Conservation (phyloP, 768 basidiomycete genomes). For the Tylopilus plumbeoviolaceoides region DNA sequence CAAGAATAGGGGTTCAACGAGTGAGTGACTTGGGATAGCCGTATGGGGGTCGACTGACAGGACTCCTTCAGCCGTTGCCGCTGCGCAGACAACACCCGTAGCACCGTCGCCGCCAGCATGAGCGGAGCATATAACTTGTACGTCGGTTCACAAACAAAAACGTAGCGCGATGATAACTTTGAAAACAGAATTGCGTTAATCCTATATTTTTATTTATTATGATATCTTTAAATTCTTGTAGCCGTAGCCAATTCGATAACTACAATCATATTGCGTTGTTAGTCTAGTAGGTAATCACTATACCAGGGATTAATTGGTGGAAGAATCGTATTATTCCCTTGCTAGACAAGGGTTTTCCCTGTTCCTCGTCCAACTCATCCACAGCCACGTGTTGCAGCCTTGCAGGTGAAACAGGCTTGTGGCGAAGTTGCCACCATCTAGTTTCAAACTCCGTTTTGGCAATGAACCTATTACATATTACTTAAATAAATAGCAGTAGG, state of each 20-base stretch:
- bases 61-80: not conserved
- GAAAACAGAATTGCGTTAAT: not conserved
- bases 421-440: too few relatives aligned
- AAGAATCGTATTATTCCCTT: not conserved
- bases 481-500: too few relatives aligned
- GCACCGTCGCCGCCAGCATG: not conserved
- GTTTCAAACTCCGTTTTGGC: not conserved
- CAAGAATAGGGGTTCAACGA: not conserved
- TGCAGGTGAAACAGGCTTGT: too few relatives aligned
- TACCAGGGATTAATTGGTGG: not conserved
- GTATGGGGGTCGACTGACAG: conserved; percentile 1
- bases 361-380: not conserved
- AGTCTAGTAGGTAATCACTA: not conserved
- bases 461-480: too few relatives aligned
- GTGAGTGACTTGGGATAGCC: conserved; percentile 4
- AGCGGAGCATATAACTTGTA: not conserved
- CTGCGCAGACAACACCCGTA: not conserved
- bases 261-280: not conserved
- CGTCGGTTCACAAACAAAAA: not conserved
- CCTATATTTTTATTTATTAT: not conserved
- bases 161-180: not conserved
- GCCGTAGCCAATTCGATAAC: not conserved
- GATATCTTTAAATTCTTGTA: not conserved
- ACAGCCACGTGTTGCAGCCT: too few relatives aligned
- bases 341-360: too few relatives aligned